These are phyloP conservation scores for Coniochaeta hoffmannii DNA, from an alignment of 2,329 filamentous ascomycete genomes.

Conservation along the genomic window DNA sequence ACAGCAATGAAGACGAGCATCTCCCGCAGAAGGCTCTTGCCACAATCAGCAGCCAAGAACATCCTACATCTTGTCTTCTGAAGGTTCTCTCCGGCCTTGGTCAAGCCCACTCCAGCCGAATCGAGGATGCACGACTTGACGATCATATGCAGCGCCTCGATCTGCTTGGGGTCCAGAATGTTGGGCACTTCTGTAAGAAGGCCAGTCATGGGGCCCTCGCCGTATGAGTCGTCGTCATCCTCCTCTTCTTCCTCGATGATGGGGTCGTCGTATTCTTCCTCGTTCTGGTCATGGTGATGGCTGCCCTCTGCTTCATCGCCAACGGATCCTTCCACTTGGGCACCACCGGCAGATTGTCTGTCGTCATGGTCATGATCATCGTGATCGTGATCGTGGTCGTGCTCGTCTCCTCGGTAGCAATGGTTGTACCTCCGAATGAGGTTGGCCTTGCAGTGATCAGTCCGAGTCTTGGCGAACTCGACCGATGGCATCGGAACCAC, in stretches of 20 bases:
- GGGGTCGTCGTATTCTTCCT: slow-evolving; percentile 32
- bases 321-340: slow-evolving; percentile 10
- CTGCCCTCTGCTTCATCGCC: slow-evolving; percentile 11
- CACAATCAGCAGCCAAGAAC: slow-evolving; percentile 81
- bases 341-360: slow-evolving; percentile 7
- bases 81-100: slow-evolving; percentile 67
- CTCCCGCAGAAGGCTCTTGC: slow-evolving; percentile 81
- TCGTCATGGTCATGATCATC: slow-evolving; percentile 22
- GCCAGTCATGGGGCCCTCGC: slow-evolving; percentile 71
- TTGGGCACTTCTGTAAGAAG: slow-evolving; percentile 89
- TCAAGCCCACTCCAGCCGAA: slow-evolving; percentile 62
- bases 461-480: slow-evolving; percentile 49
- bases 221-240: slow-evolving; percentile 72
- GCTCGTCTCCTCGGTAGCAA: slow-evolving; percentile 34
- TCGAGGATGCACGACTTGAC: slow-evolving; percentile 92
- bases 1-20: slow-evolving; percentile 94
- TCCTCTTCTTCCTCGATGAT: slow-evolving; percentile 60
- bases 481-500: slow-evolving; percentile 52
- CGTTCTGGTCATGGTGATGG: slow-evolving; percentile 20
- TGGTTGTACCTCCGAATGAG: slow-evolving; percentile 48
- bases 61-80: slow-evolving; percentile 88
- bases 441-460: slow-evolving; percentile 51
- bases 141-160: slow-evolving; percentile 94
- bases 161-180: slow-evolving; percentile 88
- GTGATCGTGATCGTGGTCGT: slow-evolving; percentile 28